Conservation (phyloP, 192 early-diverging fungal species). For the Chytriomyces confervae region DNA sequence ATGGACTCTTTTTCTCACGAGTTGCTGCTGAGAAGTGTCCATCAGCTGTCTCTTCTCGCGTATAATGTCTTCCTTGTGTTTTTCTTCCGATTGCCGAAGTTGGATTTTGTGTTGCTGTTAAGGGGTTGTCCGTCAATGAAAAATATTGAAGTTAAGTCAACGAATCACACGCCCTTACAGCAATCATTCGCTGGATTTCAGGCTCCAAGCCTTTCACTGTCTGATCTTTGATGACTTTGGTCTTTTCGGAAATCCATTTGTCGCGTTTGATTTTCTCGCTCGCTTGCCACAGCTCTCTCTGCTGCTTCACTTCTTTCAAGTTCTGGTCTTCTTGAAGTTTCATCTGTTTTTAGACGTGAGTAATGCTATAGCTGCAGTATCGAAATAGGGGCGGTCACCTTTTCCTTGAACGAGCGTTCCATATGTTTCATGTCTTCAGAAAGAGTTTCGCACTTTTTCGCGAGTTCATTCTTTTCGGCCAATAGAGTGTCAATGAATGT, state of each 20-base stretch:
- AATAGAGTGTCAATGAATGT: constrained; percentile 64
- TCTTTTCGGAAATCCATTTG: constrained; percentile 69
- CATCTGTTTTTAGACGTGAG: constrained; percentile 27
- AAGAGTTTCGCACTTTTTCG: constrained; percentile 56
- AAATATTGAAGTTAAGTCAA: constrained; percentile 4
- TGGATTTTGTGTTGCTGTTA: constrained; percentile 63
- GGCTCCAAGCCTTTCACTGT: constrained; percentile 67
- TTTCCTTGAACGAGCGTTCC: constrained; percentile 56
- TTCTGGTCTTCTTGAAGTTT: constrained; percentile 56
- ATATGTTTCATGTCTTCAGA: constrained; percentile 58
- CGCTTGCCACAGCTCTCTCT: constrained; percentile 60
- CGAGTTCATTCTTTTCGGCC: constrained; percentile 62
- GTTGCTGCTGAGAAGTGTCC: constrained; percentile 58
- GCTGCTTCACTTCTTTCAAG: constrained; percentile 55
- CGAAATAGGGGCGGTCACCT: constrained; percentile 25
- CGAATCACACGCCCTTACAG: constrained; percentile 40
- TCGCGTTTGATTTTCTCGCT: constrained; percentile 66
- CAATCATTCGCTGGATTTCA: constrained; percentile 64
- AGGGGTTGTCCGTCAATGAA: neutral
- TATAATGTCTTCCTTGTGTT: constrained; percentile 48
- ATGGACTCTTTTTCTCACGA: constrained; percentile 36
- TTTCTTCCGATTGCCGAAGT: constrained; percentile 61
- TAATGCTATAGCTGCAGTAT: neutral
- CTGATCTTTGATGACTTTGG: constrained; percentile 65
- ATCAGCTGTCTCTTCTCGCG: constrained; percentile 52